Conservation (phyloP, 2,329 filamentous ascomycete species). For the Fusarium sp. region DNA sequence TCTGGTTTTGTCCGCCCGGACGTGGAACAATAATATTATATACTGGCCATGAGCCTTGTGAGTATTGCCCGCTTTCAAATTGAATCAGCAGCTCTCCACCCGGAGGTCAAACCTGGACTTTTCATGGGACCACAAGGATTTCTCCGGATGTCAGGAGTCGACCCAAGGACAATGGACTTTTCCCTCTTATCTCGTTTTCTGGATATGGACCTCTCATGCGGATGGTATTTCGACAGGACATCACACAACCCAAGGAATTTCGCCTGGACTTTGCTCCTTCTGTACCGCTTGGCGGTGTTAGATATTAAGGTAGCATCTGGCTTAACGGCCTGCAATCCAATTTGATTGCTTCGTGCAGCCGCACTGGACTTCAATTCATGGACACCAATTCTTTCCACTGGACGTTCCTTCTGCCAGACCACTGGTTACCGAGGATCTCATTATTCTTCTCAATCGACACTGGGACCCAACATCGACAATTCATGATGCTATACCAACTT, state of each 20-base stretch:
- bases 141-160: conserved; percentile 33
- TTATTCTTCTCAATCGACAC: conserved; percentile 20
- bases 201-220: conserved; percentile 10
- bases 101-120: conserved; percentile 40
- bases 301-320: conserved; percentile 26
- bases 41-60: conserved; percentile 43
- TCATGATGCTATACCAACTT: conserved; percentile 36
- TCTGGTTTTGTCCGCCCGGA: conserved; percentile 47
- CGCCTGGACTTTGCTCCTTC: conserved; percentile 14
- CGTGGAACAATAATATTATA: conserved; percentile 43
- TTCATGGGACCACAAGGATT: conserved; percentile 27
- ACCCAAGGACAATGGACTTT: conserved; percentile 23
- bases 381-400: conserved; percentile 12
- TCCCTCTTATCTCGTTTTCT: not conserved
- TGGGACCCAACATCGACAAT: conserved; percentile 6
- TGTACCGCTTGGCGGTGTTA: conserved; percentile 22
- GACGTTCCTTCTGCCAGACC: conserved; percentile 6
- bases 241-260: conserved; percentile 3
- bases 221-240: conserved; percentile 26
- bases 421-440: conserved; percentile 21
- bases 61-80: conserved; percentile 51
- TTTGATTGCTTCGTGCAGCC: conserved; percentile 48
- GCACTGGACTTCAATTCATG: conserved; percentile 34
- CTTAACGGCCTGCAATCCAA: conserved; percentile 44
- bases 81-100: conserved; percentile 31